Conservation (phyloP, 768 basidiomycete genomes). For the Pholiota conissans region DNA sequence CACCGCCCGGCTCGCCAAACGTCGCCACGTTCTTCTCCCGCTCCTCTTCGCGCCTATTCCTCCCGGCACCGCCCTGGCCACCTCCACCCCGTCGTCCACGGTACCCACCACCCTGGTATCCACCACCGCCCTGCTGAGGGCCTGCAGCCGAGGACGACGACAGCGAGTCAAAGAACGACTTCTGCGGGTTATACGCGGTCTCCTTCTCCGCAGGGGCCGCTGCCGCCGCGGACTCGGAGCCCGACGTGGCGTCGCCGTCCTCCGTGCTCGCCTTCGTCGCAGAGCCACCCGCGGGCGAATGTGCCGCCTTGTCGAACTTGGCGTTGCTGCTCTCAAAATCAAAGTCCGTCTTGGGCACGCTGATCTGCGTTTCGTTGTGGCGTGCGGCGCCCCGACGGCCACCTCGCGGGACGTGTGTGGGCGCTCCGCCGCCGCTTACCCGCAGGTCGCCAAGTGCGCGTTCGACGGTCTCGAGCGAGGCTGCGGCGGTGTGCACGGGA, state of each 20-base stretch:
- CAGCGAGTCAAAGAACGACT: slow-evolving; percentile 80
- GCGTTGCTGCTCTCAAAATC: slow-evolving; percentile 80
- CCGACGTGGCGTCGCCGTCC: slow-evolving; percentile 24
- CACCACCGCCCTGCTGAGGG: slow-evolving; percentile 31
- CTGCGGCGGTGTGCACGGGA: slow-evolving; percentile 69
- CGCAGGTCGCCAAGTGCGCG: slow-evolving; percentile 54
- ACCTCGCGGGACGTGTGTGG: slow-evolving; percentile 23
- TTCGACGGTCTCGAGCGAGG: slow-evolving; percentile 69
- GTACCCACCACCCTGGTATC: slow-evolving; percentile 33
- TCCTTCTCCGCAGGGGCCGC: slow-evolving; percentile 35
- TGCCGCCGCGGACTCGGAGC: slow-evolving; percentile 19
- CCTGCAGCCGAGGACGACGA: slow-evolving; percentile 35
- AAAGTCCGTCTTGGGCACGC: slow-evolving; percentile 77
- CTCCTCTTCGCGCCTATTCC: slow-evolving; percentile 80
- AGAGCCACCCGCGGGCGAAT: slow-evolving; percentile 34
- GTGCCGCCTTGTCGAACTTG: slow-evolving; percentile 69
- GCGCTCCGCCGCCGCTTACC: slow-evolving; percentile 30
- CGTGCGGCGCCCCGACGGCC: slow-evolving; percentile 26
- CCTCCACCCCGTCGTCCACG: slow-evolving; percentile 45
- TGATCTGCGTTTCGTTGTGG: slow-evolving; percentile 41
- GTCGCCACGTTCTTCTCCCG: slow-evolving; percentile 83
- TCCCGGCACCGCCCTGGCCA: slow-evolving; percentile 45
- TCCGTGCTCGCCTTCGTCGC: slow-evolving; percentile 17
- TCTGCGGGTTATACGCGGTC: slow-evolving; percentile 70
- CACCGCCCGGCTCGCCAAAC: slow-evolving; percentile 83